These are phyloP conservation scores for Scedosporium aurantiacum DNA, from an alignment of 2,329 filamentous ascomycete genomes.

Conservation along the genomic window DNA sequence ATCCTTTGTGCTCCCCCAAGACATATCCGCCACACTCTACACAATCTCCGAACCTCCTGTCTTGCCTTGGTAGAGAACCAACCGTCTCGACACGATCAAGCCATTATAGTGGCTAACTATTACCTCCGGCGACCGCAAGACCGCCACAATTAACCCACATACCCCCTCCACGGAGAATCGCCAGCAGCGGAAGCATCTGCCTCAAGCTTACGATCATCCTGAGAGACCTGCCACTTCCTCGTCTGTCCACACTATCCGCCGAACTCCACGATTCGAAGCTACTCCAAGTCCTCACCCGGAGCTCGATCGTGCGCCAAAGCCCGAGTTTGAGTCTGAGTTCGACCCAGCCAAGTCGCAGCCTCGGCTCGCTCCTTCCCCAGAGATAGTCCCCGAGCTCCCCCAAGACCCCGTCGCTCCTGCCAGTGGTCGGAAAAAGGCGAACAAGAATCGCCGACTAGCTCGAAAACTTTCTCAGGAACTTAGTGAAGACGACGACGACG, in stretches of 20 bases:
- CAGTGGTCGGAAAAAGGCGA: conserved; percentile 18
- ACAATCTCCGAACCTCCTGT: too few relatives aligned
- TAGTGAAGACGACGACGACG: conserved; percentile 32
- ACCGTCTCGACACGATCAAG: background rate
- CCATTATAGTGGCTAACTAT: background rate
- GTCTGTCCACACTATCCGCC: conserved; percentile 36
- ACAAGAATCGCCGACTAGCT: conserved; percentile 16
- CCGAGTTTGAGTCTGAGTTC: conserved; percentile 1
- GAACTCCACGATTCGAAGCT: conserved; percentile 39
- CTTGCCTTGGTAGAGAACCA: too few relatives aligned
- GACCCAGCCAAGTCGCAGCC: conserved; percentile 17
- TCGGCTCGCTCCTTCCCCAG: conserved; percentile 31
- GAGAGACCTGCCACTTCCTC: conserved; percentile 34
- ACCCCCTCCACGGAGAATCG: conserved; percentile 25
- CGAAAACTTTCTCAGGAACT: conserved; percentile 36
- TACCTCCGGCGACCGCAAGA: conserved; percentile 28
- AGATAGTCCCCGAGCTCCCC: conserved; percentile 12
- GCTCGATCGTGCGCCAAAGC: conserved; percentile 32
- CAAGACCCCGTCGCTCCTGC: conserved; percentile 10
- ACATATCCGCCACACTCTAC: too few relatives aligned
- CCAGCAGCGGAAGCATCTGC: conserved; percentile 31
- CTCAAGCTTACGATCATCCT: conserved; percentile 25
- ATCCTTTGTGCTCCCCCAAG: too few relatives aligned
- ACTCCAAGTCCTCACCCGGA: conserved; percentile 29
- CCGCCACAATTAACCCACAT: conserved; percentile 41